Conservation (phyloP, 305 asterid species). For the Petunia hybrid region DNA sequence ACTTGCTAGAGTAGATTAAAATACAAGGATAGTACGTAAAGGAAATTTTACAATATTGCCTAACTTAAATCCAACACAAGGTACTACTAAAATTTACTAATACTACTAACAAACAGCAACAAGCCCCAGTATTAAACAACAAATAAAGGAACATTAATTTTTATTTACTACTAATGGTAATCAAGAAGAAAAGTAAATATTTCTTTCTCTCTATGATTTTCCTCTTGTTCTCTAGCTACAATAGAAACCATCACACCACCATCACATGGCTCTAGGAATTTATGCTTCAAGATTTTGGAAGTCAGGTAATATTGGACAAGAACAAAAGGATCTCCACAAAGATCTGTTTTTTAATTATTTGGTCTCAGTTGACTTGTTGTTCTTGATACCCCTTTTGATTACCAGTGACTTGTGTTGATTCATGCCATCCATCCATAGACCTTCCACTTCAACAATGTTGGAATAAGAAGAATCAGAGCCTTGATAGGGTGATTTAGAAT, state of each 20-base stretch:
- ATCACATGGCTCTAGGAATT: background rate
- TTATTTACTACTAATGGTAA: background rate
- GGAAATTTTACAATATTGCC: too few species aligned
- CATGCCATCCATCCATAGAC: background rate
- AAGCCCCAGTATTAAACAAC: background rate
- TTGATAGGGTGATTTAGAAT: too few species aligned
- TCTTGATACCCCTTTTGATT: background rate
- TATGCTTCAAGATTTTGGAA: background rate
- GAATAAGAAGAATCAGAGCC: background rate
- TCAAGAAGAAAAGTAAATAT: background rate
- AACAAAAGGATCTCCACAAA: background rate
- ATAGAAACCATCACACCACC: background rate
- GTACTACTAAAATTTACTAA: too few species aligned
- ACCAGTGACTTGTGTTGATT: too few species aligned
- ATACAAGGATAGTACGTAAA: too few species aligned
- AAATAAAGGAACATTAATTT: background rate
- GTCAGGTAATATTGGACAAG: slow-evolving; percentile 13
- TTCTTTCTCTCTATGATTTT: background rate
- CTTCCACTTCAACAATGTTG: slow-evolving; percentile 4
- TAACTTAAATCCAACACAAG: too few species aligned
- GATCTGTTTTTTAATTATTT: background rate
- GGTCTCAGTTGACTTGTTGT: background rate
- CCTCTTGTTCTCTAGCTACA: background rate
- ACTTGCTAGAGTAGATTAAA: too few species aligned
- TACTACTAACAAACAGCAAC: too few species aligned